A percentile compares a stretch with the other conserved stretches of the same genome.
Conservation (phyloP, 208 protist species). For the Herpetomonas samuelpessoai region DNA sequence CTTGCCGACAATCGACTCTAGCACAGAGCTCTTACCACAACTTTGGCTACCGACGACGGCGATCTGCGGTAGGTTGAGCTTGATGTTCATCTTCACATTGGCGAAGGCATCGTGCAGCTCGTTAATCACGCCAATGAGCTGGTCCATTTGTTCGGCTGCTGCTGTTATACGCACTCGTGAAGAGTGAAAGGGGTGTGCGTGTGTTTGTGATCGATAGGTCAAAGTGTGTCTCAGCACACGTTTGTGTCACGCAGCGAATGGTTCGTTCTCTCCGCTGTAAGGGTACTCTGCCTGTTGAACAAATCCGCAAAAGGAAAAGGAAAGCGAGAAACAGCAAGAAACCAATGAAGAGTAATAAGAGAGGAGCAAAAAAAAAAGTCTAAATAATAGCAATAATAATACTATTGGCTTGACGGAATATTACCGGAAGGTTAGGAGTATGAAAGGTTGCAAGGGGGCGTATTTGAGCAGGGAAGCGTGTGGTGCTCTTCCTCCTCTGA, state of each 20-base stretch:
- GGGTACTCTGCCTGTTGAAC: not conserved
- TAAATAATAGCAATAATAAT: conserved; percentile 4
- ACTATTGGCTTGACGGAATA: not conserved
- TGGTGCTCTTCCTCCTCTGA: too few species aligned
- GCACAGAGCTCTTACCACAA: conserved; percentile 97
- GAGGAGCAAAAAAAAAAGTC: conserved; percentile 1
- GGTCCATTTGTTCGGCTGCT: conserved; percentile 78
- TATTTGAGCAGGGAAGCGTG: too few species aligned
- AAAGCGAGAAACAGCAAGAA: not conserved
- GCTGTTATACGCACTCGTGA: not conserved
- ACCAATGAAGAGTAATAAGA: conserved; percentile 7
- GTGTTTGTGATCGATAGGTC: too few species aligned
- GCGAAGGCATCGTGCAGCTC: conserved; percentile 96
- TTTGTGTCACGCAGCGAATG: too few species aligned
- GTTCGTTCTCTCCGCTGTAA: not conserved
- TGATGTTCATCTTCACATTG: conserved; percentile 89
- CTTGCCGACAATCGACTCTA: conserved; percentile 99
- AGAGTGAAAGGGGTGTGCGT: not conserved
- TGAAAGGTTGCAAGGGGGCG: too few species aligned
- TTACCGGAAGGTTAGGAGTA: not conserved
- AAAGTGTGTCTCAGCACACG: too few species aligned
- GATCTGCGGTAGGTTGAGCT: conserved; percentile 98
- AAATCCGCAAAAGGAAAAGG: conserved; percentile 3
- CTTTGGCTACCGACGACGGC: conserved; percentile 98
- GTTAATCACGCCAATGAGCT: conserved; percentile 97